Base-by-base conservation (phyloP, 768 basidiomycete genomes). In the Podaxis sp. region DNA sequence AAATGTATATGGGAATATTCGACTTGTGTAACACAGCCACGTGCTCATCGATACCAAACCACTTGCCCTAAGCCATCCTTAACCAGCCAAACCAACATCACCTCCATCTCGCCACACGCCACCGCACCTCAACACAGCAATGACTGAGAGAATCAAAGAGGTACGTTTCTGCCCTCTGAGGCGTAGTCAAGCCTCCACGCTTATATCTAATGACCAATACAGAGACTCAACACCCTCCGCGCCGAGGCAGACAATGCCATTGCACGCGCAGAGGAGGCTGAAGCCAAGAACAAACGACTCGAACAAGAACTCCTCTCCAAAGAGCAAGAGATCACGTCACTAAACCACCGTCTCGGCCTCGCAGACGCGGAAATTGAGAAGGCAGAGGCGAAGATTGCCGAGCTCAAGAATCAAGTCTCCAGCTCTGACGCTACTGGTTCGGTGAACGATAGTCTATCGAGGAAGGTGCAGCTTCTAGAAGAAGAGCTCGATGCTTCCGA, bases 401-500 rank as follows among this genome's bases (percentile, higher is more conserved):
- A 90, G 7, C 79, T 81, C 65, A 97, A 98, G 79, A 65, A 72
- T 24, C 19, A 39, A 8, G 54, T 57, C 19, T 79, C 80, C 22
- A 82, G 82, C 40, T 84, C 80, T 15, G 93, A 94, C 36, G 84
- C 87, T 54, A 92, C 94, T 68, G 90, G 85, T 77, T 81, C 83
- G 22, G 85, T 86, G 24, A 90, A 84, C 64, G 96, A 97, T 64
- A 82, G 79, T 52, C 80, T 98, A 61, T 66, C 71, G 36, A 81
- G 96, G 66, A 99, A 99, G 82, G 86, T 99, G 30, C 87, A 91
- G 68, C 80, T 99, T 11, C 80, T 99, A 42, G 96, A 99, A 77
- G 95, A 96, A 71, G 96, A 99, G 77, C 84, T 99, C 2, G 97
- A 99, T 71, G 84, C 85, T 40, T 90, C 96, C 9, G 97, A 99